A percentile compares a stretch with the other conserved stretches of the same genome.
phyloP scores from a whole-genome alignment of 495 filamentous ascomycete species.

The Neurospora sp. region DNA sequence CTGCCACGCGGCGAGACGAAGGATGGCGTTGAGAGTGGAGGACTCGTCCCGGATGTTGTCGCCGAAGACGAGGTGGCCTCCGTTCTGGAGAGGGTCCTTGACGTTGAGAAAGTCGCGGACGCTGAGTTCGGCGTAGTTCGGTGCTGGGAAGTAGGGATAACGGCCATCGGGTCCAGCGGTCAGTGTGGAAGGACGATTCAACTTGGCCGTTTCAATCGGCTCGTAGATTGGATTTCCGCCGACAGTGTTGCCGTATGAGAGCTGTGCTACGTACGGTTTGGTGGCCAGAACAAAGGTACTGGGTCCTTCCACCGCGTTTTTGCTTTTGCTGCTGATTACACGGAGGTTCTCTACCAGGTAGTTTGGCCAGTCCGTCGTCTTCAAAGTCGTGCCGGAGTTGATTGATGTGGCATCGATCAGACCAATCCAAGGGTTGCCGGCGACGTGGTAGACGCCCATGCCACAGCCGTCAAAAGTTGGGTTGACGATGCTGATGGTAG shows the following conservation, averaged over 20 bases:
- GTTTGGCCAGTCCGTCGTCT: slow-evolving; percentile 25
- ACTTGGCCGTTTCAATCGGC: slow-evolving; percentile 24
- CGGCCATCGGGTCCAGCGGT: slow-evolving; percentile 17
- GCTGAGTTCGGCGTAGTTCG: slow-evolving; percentile 26
- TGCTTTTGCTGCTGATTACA: neutral
- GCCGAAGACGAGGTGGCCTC: slow-evolving; percentile 25
- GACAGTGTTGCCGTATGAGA: slow-evolving; percentile 44
- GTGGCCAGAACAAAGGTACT: slow-evolving; percentile 15
- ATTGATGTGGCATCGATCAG: slow-evolving; percentile 29
- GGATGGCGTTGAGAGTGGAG: slow-evolving; percentile 27
- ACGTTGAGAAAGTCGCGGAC: slow-evolving; percentile 33
- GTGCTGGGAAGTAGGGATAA: slow-evolving; percentile 24
- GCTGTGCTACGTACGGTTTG: slow-evolving; percentile 19
- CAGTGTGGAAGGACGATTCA: slow-evolving; percentile 16
- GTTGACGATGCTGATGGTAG: slow-evolving; percentile 39
- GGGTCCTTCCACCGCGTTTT: slow-evolving; percentile 25
- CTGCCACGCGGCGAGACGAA: slow-evolving; percentile 22
- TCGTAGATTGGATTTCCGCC: slow-evolving; percentile 51
- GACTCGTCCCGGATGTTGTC: slow-evolving; percentile 30
- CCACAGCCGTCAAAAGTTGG: slow-evolving; percentile 44
- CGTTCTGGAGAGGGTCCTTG: slow-evolving; percentile 33
- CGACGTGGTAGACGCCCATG: slow-evolving; percentile 46
- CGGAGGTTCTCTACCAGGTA: slow-evolving; percentile 34
- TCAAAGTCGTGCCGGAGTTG: slow-evolving; percentile 30
- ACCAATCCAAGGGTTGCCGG: slow-evolving; percentile 30